Conservation (phyloP, 495 filamentous ascomycete species). For the Tuber umbilicatum region DNA sequence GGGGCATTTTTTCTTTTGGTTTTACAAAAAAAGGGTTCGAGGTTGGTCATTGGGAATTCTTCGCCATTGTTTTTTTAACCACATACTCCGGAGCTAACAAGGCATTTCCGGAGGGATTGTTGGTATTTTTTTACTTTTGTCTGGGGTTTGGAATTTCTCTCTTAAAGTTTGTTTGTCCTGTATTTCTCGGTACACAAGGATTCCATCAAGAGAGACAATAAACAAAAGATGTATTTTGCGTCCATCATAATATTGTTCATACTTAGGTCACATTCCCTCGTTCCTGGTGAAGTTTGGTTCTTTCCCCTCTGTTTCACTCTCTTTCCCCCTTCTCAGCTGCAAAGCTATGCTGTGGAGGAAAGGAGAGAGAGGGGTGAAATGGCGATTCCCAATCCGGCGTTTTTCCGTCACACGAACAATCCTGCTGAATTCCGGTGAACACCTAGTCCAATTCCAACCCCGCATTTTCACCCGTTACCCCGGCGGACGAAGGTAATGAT, state of each 20-base stretch:
- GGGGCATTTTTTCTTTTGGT: neutral
- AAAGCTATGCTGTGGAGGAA: neutral
- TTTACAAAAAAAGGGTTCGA: neutral
- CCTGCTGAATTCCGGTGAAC: neutral
- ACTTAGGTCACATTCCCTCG: neutral
- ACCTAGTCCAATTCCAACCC: neutral
- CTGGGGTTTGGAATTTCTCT: neutral
- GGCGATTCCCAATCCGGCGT: slow-evolving; percentile 1
- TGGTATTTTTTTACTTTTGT: neutral
- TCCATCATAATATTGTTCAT: neutral
- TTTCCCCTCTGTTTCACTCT: neutral
- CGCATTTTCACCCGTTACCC: neutral
- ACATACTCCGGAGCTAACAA: neutral
- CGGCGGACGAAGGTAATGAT: neutral
- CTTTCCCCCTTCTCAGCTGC: neutral
- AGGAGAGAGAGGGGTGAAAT: neutral
- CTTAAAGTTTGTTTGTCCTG: neutral
- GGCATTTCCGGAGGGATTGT: neutral
- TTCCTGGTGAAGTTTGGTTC: neutral
- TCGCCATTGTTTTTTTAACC: neutral
- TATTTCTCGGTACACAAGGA: neutral
- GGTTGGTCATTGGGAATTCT: neutral
- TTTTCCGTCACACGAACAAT: neutral
- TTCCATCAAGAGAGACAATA: neutral
- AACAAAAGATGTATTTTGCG: neutral